These are phyloP conservation scores for Hondaea fermentalgiana DNA, from an alignment of 108 stramenopile species.

Conservation along the genomic window DNA sequence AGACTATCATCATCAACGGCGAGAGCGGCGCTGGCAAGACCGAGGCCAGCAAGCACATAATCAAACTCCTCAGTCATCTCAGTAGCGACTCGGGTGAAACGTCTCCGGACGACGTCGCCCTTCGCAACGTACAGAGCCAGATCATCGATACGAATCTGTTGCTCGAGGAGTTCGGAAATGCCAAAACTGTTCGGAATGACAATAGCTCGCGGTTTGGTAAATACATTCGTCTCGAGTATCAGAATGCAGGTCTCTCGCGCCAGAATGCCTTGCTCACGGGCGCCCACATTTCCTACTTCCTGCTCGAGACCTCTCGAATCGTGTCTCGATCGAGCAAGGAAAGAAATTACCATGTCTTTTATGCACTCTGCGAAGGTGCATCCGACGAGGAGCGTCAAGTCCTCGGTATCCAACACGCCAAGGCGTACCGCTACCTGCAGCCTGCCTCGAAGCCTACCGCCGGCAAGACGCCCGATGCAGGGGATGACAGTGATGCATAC, in stretches of 20 bases:
- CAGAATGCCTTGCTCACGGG: slow-evolving; percentile 26
- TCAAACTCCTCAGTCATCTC: slow-evolving; percentile 72
- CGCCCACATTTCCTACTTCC: slow-evolving; percentile 60
- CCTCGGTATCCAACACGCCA: slow-evolving; percentile 1
- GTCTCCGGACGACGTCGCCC: too few species aligned
- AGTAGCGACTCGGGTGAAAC: background rate
- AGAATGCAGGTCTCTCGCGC: background rate
- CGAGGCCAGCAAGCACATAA: slow-evolving; percentile 88
- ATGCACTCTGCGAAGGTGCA: slow-evolving; percentile 71
- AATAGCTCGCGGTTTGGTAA: slow-evolving; percentile 60
- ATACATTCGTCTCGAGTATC: slow-evolving; percentile 54
- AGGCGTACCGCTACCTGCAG: slow-evolving; percentile 24
- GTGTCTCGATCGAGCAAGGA: slow-evolving; percentile 68
- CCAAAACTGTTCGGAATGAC: slow-evolving; percentile 58
- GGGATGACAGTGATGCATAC: slow-evolving; percentile 54
- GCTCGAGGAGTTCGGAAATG: slow-evolving; percentile 57
- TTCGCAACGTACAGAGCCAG: background rate
- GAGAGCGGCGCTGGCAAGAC: slow-evolving; percentile 71
- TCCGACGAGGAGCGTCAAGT: slow-evolving; percentile 37
- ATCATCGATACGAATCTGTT: slow-evolving; percentile 49
- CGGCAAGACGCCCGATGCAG: slow-evolving; percentile 58
- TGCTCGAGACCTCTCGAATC: slow-evolving; percentile 84
- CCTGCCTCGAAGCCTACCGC: background rate
- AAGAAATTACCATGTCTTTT: slow-evolving; percentile 90
- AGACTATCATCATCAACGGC: slow-evolving; percentile 56